Evolutionary conservation across 2,329 filamentous ascomycete species (phyloP), one percentile per base, ranked within the genome.

Genomic region (Diaporthe vaccinii): DNA sequence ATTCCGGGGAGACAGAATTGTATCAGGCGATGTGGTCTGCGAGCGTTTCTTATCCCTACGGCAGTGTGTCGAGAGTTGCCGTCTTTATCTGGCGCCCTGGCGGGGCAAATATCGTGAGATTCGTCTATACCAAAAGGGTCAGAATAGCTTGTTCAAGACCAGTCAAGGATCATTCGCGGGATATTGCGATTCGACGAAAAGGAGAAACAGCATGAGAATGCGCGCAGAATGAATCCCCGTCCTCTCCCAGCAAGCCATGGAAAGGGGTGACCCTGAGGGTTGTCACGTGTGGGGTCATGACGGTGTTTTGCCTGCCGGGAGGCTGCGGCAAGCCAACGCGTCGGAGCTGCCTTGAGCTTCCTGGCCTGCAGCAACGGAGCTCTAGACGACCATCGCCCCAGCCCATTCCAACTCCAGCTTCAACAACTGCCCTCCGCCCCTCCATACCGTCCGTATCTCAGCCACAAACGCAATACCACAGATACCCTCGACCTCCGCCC

Each of bases 331-430:
- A 78, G 78, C 77, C 77, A 79, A 82, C 85, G 85, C 84, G 85
- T 86, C 83, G 83, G 83, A 86, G 85, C 85, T 87, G 85, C 85
- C 85, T 87, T 77, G 76, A 86, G 83, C 84, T 85, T 80, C 72
- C 61, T 49, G n/a, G 25, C 7, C n/a, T 28, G 36, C 70, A 41
- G 70, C 57, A 46, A n/a, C 17, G 34, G 46, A 72, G 70, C 70
- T 72, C 58, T 41, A 7, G 20, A 72, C 70, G 70, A 67, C 72
- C 74, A 25, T 67, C 79, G 83, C 82, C 82, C 82, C 76, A 76
- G 77, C 73, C 57, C 65, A 58, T 34, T 57, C 36, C 62, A 67
- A 49, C 58, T 49, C 59, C 72, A 67, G 61, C 70, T 72, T 34
- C 51, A 57, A 62, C 51, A 46, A 62, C 36, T 36, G 57, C 75